Percentiles rank a stretch among this genome's conserved stretches.
Evolutionary conservation across 305 asterid species (phyloP).

Genomic region (Plantago rigida): DNA sequence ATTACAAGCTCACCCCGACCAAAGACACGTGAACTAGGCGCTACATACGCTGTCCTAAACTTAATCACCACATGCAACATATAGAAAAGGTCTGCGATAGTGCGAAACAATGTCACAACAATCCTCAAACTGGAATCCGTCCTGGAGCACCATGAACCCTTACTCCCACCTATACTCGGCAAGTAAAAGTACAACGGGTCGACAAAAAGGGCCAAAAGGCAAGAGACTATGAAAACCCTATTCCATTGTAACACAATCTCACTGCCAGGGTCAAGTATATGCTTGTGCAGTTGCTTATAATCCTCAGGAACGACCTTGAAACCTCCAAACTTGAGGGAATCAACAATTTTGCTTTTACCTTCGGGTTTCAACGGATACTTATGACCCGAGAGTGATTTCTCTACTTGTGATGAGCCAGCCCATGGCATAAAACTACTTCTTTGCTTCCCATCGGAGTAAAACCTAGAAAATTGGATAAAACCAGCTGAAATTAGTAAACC

Average conservation of each 20-base stretch:
- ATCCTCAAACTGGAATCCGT: constrained; percentile 65
- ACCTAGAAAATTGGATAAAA: constrained; percentile 33
- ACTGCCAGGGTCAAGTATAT: constrained; percentile 82
- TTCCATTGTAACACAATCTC: constrained; percentile 84
- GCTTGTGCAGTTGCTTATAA: constrained; percentile 46
- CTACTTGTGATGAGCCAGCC: constrained; percentile 42
- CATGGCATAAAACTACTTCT: constrained; percentile 35
- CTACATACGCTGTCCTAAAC: constrained; percentile 89
- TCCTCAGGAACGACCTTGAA: constrained; percentile 51
- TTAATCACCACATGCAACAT: constrained; percentile 67
- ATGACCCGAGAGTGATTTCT: constrained; percentile 12
- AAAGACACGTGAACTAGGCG: constrained; percentile 83
- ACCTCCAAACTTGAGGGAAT: constrained; percentile 46
- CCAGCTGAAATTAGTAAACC: neutral
- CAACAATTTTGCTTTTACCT: constrained; percentile 37
- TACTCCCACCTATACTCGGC: constrained; percentile 57
- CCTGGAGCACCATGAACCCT: constrained; percentile 56
- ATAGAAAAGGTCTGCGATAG: constrained; percentile 77
- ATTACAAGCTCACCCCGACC: constrained; percentile 97
- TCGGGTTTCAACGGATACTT: constrained; percentile 38
- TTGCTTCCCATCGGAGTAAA: constrained; percentile 60
- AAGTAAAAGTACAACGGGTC: constrained; percentile 83
- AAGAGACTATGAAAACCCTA: constrained; percentile 70
- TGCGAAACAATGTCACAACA: constrained; percentile 66
- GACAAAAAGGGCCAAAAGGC: constrained; percentile 70